Conservation (phyloP, 1,284 basidiomycete genomes). For the Pseudomicrostroma phylloplanum region DNA sequence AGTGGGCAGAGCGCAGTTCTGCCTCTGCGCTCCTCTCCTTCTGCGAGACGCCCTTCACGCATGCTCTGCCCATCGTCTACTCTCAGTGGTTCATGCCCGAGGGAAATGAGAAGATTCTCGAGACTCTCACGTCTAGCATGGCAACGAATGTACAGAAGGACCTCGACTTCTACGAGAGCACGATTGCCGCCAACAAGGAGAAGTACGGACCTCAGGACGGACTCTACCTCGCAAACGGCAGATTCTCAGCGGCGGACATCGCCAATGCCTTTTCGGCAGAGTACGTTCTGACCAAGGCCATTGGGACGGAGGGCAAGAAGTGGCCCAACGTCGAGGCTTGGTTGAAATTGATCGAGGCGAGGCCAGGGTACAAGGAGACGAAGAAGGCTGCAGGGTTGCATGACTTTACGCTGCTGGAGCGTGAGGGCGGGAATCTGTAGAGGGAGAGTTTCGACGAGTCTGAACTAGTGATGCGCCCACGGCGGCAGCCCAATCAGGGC, state of each 20-base stretch:
- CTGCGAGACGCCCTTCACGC: slow-evolving; percentile 15
- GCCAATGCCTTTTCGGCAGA: slow-evolving; percentile 12
- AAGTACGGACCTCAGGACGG: background rate
- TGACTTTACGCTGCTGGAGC: slow-evolving; percentile 14
- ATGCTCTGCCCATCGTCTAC: slow-evolving; percentile 16
- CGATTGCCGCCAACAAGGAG: slow-evolving; percentile 6
- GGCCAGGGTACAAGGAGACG: slow-evolving; percentile 13
- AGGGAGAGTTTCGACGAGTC: no score
- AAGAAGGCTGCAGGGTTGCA: slow-evolving; percentile 11
- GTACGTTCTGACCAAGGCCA: slow-evolving; percentile 9
- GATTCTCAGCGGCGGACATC: background rate
- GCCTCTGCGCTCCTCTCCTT: slow-evolving; percentile 13
- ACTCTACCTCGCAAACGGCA: background rate
- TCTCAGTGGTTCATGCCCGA: slow-evolving; percentile 13
- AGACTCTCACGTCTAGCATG: slow-evolving; percentile 5
- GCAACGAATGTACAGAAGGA: slow-evolving; percentile 14
- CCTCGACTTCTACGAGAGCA: slow-evolving; percentile 11
- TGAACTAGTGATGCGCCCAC: no score
- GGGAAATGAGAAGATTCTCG: slow-evolving; percentile 6
- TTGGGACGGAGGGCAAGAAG: slow-evolving; percentile 9
- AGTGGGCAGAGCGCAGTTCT: background rate
- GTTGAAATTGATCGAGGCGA: slow-evolving; percentile 6
- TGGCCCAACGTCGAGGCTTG: slow-evolving; percentile 12
- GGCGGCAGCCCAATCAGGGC: no score
- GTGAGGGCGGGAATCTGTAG: background rate